Percentiles rank a stretch among this genome's conserved stretches.
Evolutionary conservation across 257 asterid species (phyloP).

Genomic region (Forsythia viridissima): DNA sequence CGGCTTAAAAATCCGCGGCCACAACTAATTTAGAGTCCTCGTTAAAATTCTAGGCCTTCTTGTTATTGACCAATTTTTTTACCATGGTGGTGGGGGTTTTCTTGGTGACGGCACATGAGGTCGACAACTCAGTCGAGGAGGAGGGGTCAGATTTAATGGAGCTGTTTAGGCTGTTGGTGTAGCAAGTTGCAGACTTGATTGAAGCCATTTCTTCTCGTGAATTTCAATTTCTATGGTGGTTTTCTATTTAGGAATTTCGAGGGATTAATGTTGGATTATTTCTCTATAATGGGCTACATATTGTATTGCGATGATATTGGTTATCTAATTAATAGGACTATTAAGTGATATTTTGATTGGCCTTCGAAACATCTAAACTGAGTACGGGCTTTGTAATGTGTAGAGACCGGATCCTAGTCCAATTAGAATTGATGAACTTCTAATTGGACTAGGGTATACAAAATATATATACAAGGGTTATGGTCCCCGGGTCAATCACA

Average conservation of each 20-base stretch:
- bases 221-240: neutral
- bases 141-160: constrained; percentile 72
- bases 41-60: constrained; percentile 43
- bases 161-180: constrained; percentile 51
- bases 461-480: no score
- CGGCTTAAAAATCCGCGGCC: constrained; percentile 62
- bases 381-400: no score
- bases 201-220: constrained; percentile 57
- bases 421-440: no score
- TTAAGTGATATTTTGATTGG: no score
- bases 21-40: constrained; percentile 41
- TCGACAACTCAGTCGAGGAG: constrained; percentile 52
- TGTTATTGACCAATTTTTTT: constrained; percentile 65
- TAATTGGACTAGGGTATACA: no score
- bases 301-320: no score
- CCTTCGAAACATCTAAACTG: no score
- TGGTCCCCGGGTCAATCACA: no score
- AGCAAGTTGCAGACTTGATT: constrained; percentile 71
- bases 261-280: constrained; percentile 27
- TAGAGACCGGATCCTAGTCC: no score
- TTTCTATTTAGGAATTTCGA: constrained; percentile 7
- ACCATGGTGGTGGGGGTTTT: constrained; percentile 47
- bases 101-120: constrained; percentile 49
- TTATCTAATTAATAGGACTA: no score
- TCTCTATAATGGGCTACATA: no score